A percentile compares a stretch with the other conserved stretches of the same genome.
These are phyloP conservation scores for Conringia planisiliqua DNA, from an alignment of 345 rosid species.

Conservation along the genomic window DNA sequence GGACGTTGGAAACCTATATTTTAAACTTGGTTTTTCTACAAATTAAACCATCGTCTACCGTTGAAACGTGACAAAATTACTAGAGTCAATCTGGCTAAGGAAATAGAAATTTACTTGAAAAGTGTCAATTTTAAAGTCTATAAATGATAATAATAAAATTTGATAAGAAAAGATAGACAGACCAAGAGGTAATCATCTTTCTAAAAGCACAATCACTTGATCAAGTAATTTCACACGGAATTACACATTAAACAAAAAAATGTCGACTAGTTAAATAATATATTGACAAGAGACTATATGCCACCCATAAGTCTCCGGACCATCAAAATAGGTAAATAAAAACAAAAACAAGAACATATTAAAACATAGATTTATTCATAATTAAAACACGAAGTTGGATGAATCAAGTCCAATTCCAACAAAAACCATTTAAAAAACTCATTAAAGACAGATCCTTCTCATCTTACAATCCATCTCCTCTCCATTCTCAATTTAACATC, in stretches of 20 bases:
- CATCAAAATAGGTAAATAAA: background rate
- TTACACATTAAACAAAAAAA: background rate
- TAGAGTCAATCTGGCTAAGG: background rate
- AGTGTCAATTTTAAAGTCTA: background rate
- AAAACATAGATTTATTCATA: background rate
- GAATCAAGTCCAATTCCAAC: constrained; percentile 22
- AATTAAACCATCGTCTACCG: background rate
- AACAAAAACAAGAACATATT: background rate
- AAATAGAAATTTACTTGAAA: background rate
- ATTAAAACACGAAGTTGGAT: constrained; percentile 5
- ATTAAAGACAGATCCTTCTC: constrained; percentile 25
- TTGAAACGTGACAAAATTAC: background rate
- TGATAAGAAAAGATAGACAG: background rate
- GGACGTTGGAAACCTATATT: background rate
- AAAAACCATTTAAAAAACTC: background rate
- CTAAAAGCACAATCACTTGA: background rate
- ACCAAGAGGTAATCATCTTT: background rate
- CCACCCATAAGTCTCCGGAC: background rate
- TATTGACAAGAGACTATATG: background rate
- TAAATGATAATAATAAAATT: background rate
- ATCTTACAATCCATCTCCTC: constrained; percentile 6
- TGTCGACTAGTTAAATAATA: background rate
- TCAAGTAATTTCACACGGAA: background rate
- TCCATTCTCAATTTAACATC: background rate
- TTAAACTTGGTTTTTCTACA: background rate